Evolutionary conservation across 1,284 basidiomycete species (phyloP), one percentile per base, ranked within the genome.

Genomic region (Hymenochaete sp.): DNA sequence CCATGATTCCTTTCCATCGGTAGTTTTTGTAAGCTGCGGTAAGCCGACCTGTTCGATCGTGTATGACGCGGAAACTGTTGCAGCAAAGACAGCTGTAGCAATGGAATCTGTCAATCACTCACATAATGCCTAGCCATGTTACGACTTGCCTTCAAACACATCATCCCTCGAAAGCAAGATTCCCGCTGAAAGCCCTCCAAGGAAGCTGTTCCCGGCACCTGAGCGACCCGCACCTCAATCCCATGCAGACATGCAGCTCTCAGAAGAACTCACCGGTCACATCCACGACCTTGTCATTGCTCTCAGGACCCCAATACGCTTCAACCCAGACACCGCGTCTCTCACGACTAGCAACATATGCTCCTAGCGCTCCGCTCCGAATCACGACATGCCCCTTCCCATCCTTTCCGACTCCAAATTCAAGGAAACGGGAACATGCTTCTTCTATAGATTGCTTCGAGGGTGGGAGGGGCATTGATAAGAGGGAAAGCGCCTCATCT

Each of bases 121-220:
- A n/a, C n/a, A n/a, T n/a, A n/a, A n/a, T 6, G 18, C n/a, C 39
- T 28, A 19, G 19, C 26, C 41, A 26, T 39, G 29, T 45, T 41
- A 38, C 21, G 5, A 55, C 68, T 50, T 52, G 88, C 88, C 87
- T 67, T 77, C 63, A 38, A 72, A 68, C 9, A 82, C 62, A 58
- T 91, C 73, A 0, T 75, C 78, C 18, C 71, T 56, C 24, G 72
- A 64, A 37, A 81, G 54, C 10, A 68, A 51, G 39, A 93, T 58
- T 0, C 89, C 89, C 4, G 88, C 90, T 11, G 76, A 77, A 6
- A 93, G 67, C 0, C 89, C 86, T 8, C 91, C 92, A 26, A 93
- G 64, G 60, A 93, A 95, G 42, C 78, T 76, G 62, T 95, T 95
- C 8, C 91, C 91, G 4, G 88, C 90, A 35, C 88, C 87, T 87